Base-by-base conservation (phyloP, 2,329 filamentous ascomycete species). In the Phyllachora maydis region DNA sequence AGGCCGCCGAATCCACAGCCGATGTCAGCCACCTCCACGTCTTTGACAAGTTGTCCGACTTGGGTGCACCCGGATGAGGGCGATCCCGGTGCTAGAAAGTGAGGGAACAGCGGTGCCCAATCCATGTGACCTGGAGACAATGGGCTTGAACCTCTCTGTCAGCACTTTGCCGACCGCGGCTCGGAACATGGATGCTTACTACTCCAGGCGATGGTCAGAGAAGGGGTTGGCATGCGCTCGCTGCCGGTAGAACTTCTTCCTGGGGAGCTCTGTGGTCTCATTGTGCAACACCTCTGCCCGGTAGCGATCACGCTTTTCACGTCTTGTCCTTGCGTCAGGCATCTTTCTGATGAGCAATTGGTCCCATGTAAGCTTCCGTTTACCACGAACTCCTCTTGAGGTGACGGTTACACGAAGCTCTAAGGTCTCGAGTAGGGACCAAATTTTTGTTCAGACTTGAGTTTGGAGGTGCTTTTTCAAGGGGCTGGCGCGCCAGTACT, bases 201-300 rank as follows among this genome's bases (percentile, higher is more conserved):
- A 98, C 39, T 63, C 60, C 43, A 98, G 57, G 28, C 66, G 57
- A 54, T 98, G 88, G 41, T 98, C 88, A 3, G 85, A 93, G 52
- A 98, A 98, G 5, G 85, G 83, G 53, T 98, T 98, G 32, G 88
- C 88, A 52, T 98, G 88, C 18, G 88, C 88, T 46, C 88, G 67
- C 50, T 98, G 88, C 26, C 88, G 69, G 47, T 92, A 98, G 53
- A 88, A 92, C 54, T 77, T 85, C 59, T 98, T 98, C 50, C 79
- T 74, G 7, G 88, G 88, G 38, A 93, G 52, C 37, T 68, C 61
- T 6, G 66, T 50, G 18, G 52, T 49, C 12, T 49, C 55, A 40
- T 62, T 55, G 31, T 62, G 52, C 18, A 50, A 49, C 24, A 58
- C 56, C 25, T 55, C 49, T 26, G 57, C 57, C 35, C 64, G 67